Base-by-base conservation (phyloP, 2,329 filamentous ascomycete species). In the Allantophomopsis cytisporea region DNA sequence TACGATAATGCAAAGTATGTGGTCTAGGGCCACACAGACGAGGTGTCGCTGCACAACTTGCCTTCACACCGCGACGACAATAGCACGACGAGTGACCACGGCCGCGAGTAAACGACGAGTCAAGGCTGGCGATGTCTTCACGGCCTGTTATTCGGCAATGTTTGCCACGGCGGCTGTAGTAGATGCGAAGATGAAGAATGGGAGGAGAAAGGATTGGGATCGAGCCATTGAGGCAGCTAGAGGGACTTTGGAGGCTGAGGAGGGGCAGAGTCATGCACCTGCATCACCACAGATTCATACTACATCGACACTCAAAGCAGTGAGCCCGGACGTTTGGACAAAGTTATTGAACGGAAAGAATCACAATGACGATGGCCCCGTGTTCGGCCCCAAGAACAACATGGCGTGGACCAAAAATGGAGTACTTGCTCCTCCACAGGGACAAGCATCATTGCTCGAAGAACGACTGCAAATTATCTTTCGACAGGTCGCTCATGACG, bases 101-200 rank as follows among this genome's bases (percentile, higher is more conserved):
- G 60, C 64, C 16, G 60, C 65, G 23, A 55, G 65, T 38, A 66
- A 64, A 50, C 67, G 69, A 39, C 68, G 67, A 46, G 56, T 67
- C 34, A 64, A 63, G 32, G 56, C 65, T 50, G 60, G 68, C 57
- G 63, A 76, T 59, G 46, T 77, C 43, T 66, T 80, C 52, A 83
- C 79, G 17, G 72, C 80, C 31, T 72, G 70, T 54, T 84, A 83
- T 52, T 79, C 79, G 18, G 73, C 76, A 28, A 69, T 80, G 39
- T 71, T 83, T 50, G 78, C 75, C 5, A 72, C 74, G 2, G 79
- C 77, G 2, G 69, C 77, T 10, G 61, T 80, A 3, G 61, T 72
- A 21, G 81, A 86, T 54, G 71, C 72, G 5, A 62, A 65, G 20
- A 55, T 60, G 21, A 83, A 84, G 53, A 65, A 73, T 39, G 61